Percentiles rank a stretch among this genome's conserved stretches.
These are phyloP conservation scores for Solanum lycopersicoides DNA, from an alignment of 257 asterid genomes.

Conservation along the genomic window DNA sequence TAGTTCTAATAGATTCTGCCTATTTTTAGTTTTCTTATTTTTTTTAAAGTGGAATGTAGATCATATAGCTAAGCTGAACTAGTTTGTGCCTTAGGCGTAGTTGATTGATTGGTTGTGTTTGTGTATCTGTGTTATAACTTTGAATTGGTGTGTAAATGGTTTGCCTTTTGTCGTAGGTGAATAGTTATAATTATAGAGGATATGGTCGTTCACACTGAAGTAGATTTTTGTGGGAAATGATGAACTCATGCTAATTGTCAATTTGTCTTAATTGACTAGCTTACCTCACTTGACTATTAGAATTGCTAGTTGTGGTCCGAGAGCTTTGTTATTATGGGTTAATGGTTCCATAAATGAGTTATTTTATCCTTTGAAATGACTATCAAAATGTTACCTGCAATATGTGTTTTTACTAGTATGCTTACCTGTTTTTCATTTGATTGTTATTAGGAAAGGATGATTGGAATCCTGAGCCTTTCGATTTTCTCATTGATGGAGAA, in stretches of 20 bases:
- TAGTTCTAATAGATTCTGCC: background rate
- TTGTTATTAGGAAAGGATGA: slow-evolving; percentile 40
- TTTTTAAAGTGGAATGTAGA: background rate
- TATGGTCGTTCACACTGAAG: background rate
- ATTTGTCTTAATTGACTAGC: background rate
- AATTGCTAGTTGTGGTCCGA: background rate
- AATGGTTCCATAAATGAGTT: background rate
- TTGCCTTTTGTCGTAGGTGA: background rate
- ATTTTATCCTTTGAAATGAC: background rate
- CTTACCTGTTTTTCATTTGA: background rate
- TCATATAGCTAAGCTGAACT: background rate
- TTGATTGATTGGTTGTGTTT: background rate
- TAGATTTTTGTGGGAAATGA: background rate
- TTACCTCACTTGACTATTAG: background rate
- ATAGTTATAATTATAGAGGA: background rate
- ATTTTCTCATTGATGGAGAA: slow-evolving; percentile 80
- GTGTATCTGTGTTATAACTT: background rate
- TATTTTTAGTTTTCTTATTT: background rate
- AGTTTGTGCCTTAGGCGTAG: background rate
- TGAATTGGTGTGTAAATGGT: background rate
- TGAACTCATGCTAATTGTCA: background rate
- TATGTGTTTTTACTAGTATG: background rate
- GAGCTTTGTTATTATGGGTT: background rate
- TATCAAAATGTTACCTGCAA: background rate
- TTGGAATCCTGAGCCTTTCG: slow-evolving; percentile 76